Evolutionary conservation across 2,329 filamentous ascomycete genomes (phyloP).

Genomic region (Alternaria novae-zelandiae): DNA sequence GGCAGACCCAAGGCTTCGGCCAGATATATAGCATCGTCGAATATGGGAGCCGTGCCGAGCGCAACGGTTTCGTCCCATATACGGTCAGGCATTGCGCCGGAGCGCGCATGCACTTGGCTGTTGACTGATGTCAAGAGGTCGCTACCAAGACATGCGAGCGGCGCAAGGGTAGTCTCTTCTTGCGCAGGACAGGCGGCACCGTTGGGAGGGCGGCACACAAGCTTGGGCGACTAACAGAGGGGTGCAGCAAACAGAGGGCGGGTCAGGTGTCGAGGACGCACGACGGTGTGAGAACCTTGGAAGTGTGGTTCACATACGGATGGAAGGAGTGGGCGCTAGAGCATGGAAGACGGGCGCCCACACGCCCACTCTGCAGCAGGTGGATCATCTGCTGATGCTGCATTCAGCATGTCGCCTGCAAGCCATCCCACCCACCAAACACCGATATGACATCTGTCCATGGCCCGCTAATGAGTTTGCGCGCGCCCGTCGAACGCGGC

Average conservation of each 20-base stretch:
- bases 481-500: background rate
- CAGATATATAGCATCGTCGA: constrained; percentile 42
- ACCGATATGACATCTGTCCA: background rate
- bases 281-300: constrained; percentile 5
- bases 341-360: background rate
- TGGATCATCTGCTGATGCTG: constrained; percentile 8
- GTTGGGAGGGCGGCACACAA: constrained; percentile 7
- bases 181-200: background rate
- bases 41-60: constrained; percentile 40
- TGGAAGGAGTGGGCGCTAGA: constrained; percentile 9
- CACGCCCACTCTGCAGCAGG: background rate
- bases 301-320: constrained; percentile 3
- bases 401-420: background rate
- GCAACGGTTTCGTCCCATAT: constrained; percentile 29
- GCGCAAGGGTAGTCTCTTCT: constrained; percentile 14
- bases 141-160: constrained; percentile 25
- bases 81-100: constrained; percentile 40
- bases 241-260: constrained; percentile 8
- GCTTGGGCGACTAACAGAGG: background rate
- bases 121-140: constrained; percentile 30
- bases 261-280: constrained; percentile 12
- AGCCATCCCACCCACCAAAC: constrained; percentile 1
- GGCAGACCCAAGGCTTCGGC: constrained; percentile 40
- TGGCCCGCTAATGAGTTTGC: background rate
- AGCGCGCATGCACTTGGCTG: constrained; percentile 37